Evolutionary conservation across 163 green algal genomes (phyloP).

Genomic region (Chloroidium sp.): DNA sequence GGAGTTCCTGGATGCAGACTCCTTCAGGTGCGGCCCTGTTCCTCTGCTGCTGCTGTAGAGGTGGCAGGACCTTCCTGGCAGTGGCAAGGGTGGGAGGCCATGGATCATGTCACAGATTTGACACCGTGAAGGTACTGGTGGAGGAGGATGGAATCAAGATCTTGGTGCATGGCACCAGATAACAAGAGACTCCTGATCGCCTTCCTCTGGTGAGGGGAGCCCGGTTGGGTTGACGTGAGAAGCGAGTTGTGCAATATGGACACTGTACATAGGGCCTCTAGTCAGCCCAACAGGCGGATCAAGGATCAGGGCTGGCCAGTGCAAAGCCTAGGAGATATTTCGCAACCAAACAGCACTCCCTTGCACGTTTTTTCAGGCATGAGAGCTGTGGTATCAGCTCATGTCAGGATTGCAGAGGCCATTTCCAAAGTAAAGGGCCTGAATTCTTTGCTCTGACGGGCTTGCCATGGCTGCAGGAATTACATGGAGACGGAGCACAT

Average conservation of each 20-base stretch:
- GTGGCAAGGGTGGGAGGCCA: neutral
- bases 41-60: neutral
- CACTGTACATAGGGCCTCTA: neutral
- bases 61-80: neutral
- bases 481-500: constrained; percentile 53
- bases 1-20: constrained; percentile 22
- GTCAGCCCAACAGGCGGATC: neutral
- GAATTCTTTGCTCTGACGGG: constrained; percentile 17
- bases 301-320: neutral
- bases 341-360: neutral
- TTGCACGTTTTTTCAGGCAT: neutral
- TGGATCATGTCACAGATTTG: neutral
- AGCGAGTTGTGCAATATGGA: no score
- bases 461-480: constrained; percentile 32
- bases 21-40: constrained; percentile 11
- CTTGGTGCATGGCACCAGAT: neutral
- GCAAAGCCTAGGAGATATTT: neutral
- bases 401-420: neutral
- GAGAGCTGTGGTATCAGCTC: no score
- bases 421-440: neutral
- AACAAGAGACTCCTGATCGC: neutral
- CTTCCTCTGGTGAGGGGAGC: no score
- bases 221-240: no score
- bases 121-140: neutral
- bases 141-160: neutral